A percentile compares a stretch with the other conserved stretches of the same genome.
Evolutionary conservation across 495 filamentous ascomycete genomes (phyloP).

Genomic region (Schizothecium vesticola): DNA sequence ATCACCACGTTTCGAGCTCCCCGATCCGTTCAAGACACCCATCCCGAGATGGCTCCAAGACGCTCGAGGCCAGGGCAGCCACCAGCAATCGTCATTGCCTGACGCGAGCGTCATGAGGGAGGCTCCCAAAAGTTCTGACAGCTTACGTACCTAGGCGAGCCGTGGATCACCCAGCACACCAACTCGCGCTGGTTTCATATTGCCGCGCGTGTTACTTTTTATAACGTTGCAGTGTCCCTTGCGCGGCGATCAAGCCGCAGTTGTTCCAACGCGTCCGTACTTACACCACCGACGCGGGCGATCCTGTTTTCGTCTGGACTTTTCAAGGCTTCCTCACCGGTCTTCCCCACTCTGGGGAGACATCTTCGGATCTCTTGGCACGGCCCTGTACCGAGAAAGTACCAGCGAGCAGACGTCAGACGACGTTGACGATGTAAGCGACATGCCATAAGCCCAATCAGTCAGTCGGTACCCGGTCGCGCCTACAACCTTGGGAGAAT

Average conservation of each 20-base stretch:
- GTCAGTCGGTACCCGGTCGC: not conserved
- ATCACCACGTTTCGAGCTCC: not conserved
- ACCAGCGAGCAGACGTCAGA: not conserved
- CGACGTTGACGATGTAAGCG: not conserved
- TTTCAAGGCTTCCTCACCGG: not conserved
- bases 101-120: not conserved
- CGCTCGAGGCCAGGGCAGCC: not conserved
- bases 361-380: constrained; percentile 6
- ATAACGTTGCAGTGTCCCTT: not conserved
- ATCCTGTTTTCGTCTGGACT: constrained; percentile 12
- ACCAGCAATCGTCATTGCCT: not conserved
- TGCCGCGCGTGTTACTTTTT: constrained; percentile 12
- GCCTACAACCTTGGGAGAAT: not conserved
- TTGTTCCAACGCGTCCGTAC: constrained; percentile 1
- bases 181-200: constrained; percentile 7
- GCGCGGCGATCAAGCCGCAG: constrained; percentile 5
- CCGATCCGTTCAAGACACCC: not conserved
- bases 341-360: not conserved
- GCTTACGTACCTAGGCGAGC: not conserved
- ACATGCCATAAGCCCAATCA: not conserved
- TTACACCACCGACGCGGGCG: not conserved
- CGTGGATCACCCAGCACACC: not conserved
- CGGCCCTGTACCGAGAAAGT: not conserved
- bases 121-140: not conserved
- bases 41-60: not conserved